Base-by-base conservation (phyloP, 1,284 basidiomycete species). In the Cutaneotrichosporon cyanovorans region DNA sequence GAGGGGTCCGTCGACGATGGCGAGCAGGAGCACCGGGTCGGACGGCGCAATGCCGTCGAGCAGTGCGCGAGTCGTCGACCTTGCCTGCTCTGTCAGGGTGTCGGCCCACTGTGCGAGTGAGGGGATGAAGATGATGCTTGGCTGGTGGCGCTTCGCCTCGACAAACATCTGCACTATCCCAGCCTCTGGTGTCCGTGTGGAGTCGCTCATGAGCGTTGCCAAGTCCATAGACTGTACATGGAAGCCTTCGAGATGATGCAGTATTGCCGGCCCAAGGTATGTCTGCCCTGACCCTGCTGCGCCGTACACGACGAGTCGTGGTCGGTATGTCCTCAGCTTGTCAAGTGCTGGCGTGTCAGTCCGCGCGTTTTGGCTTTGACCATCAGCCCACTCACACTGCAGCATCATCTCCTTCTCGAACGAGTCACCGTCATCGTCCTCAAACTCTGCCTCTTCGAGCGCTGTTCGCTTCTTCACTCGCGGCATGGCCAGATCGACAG, bases 101-200 rank as follows among this genome's bases (percentile, higher is more conserved):
- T 81, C 75, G 44, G 85, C 85, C 92, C 93, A 98, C 7, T 85
- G 81, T 1, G 82, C 68, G 1, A 98, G 76, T 0, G 88, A 87
- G 0, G 93, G 95, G 38, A 98, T 89, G 70, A 91, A 98, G 40
- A 98, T 79, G 35, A 98, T 83, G 0, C 90, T 92, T 0, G 95
- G 95, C 61, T 96, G 92, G 66, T 96, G 89, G 23, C 95, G 82
- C 68, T 96, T 97, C 0, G 95, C 95, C 68, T 99, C 95, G 16
- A 92, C 80, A 61, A 98, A 97, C n/a, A 96, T 78, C 60, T 97
- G 93, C 2, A 97, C 88, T 46, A 96, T 83, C 2, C 87, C 83
- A 1, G 93, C 87, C 72, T 99, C 95, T 3, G 83, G 75, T 4
- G 90, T 90, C 86, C 90, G 75, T 0, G 87, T 83, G 0, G 91